Percentiles rank a stretch among this genome's conserved stretches.
Evolutionary conservation across 208 protist genomes (phyloP).

Genomic region (Acanthamoeba triangularis): DNA sequence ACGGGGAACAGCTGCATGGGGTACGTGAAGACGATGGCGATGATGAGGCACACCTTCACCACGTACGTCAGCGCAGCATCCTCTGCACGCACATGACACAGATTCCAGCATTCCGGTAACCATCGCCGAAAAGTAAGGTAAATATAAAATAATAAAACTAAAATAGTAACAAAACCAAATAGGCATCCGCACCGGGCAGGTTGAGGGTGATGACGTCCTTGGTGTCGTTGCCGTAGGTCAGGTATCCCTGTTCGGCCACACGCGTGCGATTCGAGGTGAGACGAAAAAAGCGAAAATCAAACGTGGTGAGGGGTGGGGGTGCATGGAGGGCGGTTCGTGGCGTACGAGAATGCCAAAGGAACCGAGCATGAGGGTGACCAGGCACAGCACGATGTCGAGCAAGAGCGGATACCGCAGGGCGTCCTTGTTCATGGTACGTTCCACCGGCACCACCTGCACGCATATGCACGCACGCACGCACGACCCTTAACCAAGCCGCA

Average conservation of each 20-base stretch:
- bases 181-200: not conserved
- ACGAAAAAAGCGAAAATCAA: not conserved
- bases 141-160: no score
- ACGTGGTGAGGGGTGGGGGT: no score
- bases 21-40: slow-evolving; percentile 73
- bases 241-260: not conserved
- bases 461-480: not conserved
- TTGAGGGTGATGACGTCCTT: slow-evolving; percentile 62
- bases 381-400: not conserved
- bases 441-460: slow-evolving; percentile 27
- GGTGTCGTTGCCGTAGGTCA: slow-evolving; percentile 17
- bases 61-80: not conserved
- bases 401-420: not conserved
- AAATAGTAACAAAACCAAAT: no score
- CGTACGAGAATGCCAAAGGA: slow-evolving; percentile 66
- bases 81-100: not conserved
- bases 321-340: not conserved
- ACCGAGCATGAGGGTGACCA: slow-evolving; percentile 51
- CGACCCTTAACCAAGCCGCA: not conserved
- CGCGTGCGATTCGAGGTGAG: not conserved
- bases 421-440: slow-evolving; percentile 47
- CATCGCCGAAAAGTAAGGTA: no score
- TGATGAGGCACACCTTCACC: slow-evolving; percentile 52
- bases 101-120: no score
- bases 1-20: slow-evolving; percentile 70